Evolutionary conservation across 495 filamentous ascomycete species (phyloP).

Genomic region (Chaetomium tenue): DNA sequence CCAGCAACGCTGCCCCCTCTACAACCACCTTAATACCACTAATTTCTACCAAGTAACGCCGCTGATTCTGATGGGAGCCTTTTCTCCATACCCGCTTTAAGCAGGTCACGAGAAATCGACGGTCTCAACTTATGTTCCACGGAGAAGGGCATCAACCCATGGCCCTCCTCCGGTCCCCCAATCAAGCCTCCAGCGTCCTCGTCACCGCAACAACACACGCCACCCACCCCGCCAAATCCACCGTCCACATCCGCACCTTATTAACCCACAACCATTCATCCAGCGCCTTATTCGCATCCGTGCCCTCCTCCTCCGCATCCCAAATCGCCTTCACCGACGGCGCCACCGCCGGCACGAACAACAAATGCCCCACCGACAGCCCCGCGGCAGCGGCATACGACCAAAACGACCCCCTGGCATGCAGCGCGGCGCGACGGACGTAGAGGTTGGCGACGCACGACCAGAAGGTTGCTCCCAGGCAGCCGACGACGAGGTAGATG

Average conservation of each 20-base stretch:
- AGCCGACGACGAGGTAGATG: neutral
- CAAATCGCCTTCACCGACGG: neutral
- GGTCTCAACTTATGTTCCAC: too few species aligned
- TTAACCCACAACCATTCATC: neutral
- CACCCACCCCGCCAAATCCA: neutral
- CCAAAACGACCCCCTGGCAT: neutral
- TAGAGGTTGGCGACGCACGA: constrained; percentile 7
- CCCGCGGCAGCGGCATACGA: neutral
- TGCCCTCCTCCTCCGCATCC: neutral
- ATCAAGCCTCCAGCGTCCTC: neutral
- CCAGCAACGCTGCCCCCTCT: too few species aligned
- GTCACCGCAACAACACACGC: neutral
- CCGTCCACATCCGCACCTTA: neutral
- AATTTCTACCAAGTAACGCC: too few species aligned
- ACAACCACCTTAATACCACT: too few species aligned
- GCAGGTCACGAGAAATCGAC: too few species aligned
- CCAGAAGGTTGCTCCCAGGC: neutral
- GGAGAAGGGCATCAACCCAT: too few species aligned
- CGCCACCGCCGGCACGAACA: neutral
- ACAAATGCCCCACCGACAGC: neutral
- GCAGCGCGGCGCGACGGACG: neutral
- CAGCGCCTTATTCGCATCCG: neutral
- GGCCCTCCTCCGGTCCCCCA: too few species aligned
- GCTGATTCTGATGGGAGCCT: too few species aligned
- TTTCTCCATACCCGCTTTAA: too few species aligned